Base-by-base conservation (phyloP, 768 basidiomycete genomes). In the Rhizopogon rudus region DNA sequence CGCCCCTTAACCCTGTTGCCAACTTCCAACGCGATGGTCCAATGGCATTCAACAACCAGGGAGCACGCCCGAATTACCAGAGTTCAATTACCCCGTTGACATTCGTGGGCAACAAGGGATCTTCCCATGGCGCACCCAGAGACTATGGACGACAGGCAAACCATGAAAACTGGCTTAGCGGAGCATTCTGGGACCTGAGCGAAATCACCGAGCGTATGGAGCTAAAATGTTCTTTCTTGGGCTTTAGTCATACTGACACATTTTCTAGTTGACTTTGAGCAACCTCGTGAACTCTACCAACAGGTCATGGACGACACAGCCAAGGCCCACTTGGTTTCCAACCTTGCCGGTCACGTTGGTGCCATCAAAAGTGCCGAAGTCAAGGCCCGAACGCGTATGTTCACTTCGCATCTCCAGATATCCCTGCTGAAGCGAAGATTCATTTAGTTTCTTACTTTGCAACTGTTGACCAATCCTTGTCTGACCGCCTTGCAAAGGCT, bases 11-110 rank as follows among this genome's bases (percentile, higher is more conserved):
- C 51, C 88, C 86, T 5, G 75, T 91, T 53, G 80, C 83, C 58
- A 94, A 96, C 82, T 96, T 95, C 88, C 93, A 96, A 74, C 88
- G 94, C 43, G 93, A 90, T 63, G 95, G 94, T 20, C 54, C 72
- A 7, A 78, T 74, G 71, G 75, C 83, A 1, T 82, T 84, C 72
- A 71, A 84, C 66, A 91, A 85, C 66, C 93, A 96, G 72, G 94
- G 92, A 59, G 68, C 75, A 56, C 81, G 91, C 22, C 92, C 95
- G 58, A 93, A 91, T 78, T 97, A 96, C 78, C 82, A 87, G 74
- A 88, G 87, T 73, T 80, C 79, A 48, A 81, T 93, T 66, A 71
- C 77, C 44, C 87, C 91, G 7, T 80, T 97, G 55, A 68, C 72
- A n/a, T 93, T 87, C 77, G 68, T 73, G 56, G 73, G 65, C 31